A percentile compares a stretch with the other conserved stretches of the same genome.
Evolutionary conservation across 2,329 filamentous ascomycete species (phyloP).

Genomic region (Aspergillus awamori): DNA sequence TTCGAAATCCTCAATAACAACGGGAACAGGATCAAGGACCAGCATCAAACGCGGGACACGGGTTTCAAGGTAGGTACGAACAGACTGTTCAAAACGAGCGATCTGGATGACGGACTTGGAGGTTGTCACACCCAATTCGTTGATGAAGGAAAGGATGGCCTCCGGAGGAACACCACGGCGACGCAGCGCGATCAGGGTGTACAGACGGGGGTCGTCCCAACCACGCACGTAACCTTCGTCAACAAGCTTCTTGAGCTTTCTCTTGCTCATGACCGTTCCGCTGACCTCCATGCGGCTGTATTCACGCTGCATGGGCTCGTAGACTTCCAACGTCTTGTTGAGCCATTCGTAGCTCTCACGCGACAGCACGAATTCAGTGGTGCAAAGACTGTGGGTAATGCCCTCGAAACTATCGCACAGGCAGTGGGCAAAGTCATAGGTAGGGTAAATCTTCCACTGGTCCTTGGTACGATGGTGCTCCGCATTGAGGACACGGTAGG

Average conservation of each 20-base stretch:
- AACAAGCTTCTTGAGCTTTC: constrained; percentile 79
- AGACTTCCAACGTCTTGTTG: constrained; percentile 77
- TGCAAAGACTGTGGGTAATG: constrained; percentile 91
- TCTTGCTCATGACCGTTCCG: constrained; percentile 85
- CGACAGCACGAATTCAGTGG: constrained; percentile 85
- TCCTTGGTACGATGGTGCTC: constrained; percentile 65
- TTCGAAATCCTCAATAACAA: constrained; percentile 80
- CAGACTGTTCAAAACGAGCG: constrained; percentile 78
- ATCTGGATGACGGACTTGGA: constrained; percentile 78
- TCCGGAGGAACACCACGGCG: constrained; percentile 85
- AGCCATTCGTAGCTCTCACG: constrained; percentile 90
- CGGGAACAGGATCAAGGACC: constrained; percentile 79
- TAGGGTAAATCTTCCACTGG: constrained; percentile 92
- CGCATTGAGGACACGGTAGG: constrained; percentile 77
- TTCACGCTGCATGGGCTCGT: constrained; percentile 92
- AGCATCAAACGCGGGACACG: constrained; percentile 89
- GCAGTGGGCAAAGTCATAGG: constrained; percentile 72
- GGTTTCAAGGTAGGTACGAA: constrained; percentile 83
- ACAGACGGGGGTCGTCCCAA: constrained; percentile 91
- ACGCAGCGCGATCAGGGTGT: constrained; percentile 81
- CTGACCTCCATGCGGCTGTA: constrained; percentile 75
- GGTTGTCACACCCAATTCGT: constrained; percentile 88
- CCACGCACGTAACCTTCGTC: constrained; percentile 75
- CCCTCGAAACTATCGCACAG: constrained; percentile 89
- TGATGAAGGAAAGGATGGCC: constrained; percentile 85